Evolutionary conservation across 352 stramenopile genomes (phyloP).

Genomic region (Globisporangium lucens): DNA sequence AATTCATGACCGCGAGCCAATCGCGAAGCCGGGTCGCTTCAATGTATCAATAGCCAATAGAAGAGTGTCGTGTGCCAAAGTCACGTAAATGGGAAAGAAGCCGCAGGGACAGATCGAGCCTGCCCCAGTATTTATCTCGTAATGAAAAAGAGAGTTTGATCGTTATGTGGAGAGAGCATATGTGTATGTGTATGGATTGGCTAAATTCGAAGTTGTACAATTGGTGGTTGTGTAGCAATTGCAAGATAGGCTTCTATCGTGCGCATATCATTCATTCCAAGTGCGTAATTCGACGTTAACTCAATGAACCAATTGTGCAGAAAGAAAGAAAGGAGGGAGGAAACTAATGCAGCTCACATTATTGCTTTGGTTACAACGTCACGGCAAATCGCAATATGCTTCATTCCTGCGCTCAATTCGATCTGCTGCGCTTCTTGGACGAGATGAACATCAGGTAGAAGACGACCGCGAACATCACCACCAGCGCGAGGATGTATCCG

Average conservation of each 20-base stretch:
- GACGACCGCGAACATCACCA: slow-evolving; percentile 47
- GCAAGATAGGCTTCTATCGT: too few relatives aligned
- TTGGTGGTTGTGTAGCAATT: too few relatives aligned
- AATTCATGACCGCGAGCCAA: slow-evolving; percentile 11
- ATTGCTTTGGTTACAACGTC: too few relatives aligned
- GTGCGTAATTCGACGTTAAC: too few relatives aligned
- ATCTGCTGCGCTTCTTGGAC: slow-evolving; percentile 26
- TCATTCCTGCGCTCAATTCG: slow-evolving; percentile 4
- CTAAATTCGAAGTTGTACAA: too few relatives aligned
- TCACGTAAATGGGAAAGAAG: background rate
- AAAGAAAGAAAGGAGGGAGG: too few relatives aligned
- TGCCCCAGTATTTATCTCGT: slow-evolving; percentile 14
- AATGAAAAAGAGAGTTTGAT: slow-evolving; percentile 1
- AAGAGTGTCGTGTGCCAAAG: slow-evolving; percentile 1
- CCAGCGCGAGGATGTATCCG: slow-evolving; percentile 52
- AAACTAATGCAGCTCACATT: too few relatives aligned
- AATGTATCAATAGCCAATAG: slow-evolving; percentile 19
- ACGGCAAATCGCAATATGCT: too few relatives aligned
- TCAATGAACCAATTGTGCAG: too few relatives aligned
- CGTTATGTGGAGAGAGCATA: background rate
- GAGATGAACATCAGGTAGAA: slow-evolving; percentile 60
- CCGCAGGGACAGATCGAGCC: background rate
- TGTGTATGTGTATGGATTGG: too few relatives aligned
- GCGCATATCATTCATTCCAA: too few relatives aligned
- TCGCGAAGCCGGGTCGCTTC: background rate